Evolutionary conservation across 2,329 filamentous ascomycete species (phyloP), one percentile per base, ranked within the genome.

Genomic region (Rhytidhysteron rufulum): DNA sequence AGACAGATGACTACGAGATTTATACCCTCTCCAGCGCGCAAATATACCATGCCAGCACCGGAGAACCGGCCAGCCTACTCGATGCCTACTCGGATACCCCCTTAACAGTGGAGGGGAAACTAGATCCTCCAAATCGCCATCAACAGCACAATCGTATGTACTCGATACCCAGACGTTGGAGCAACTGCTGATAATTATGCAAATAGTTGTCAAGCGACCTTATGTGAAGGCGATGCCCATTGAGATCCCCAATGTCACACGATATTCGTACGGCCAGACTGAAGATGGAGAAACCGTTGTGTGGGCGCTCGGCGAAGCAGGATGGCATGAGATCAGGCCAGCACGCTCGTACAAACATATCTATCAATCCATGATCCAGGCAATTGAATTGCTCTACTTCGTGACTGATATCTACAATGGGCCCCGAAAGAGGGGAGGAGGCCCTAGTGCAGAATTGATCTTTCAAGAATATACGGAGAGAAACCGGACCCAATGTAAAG

Each of bases 311-410:
- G 81, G 81, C 27, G 60, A 70, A 39, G 75, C 80, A 10, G 84
- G 83, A 32, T 88, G 83, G 82, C 87, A 80, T 56, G 77, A 83
- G 54, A 73, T 88, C 31, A 69, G 69, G 22, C 83, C 85, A 1
- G 68, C 76, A n/a, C 55, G 68, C 8, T 60, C 65, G 2, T 89
- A 86, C 58, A 64, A 67, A 37, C 51, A 63, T 5, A 78, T 79
- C 20, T 82, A 77, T 60, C 63, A 74, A 21, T 69, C 73, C 34
- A 85, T 85, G 72, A 71, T 75, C 37, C 74, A 85, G 56, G 82
- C 79, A 2, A 76, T 85, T 10, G 70, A 73, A 7, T 64, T 86
- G 16, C 77, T 87, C 49, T 86, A 85, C 57, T 75, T 73, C 39
- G 58, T 86, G 3, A 67, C 79, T 30, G 77, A 80, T 39, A 70